These are phyloP conservation scores for Tuber magnatum DNA, from an alignment of 495 filamentous ascomycete genomes.

Conservation along the genomic window DNA sequence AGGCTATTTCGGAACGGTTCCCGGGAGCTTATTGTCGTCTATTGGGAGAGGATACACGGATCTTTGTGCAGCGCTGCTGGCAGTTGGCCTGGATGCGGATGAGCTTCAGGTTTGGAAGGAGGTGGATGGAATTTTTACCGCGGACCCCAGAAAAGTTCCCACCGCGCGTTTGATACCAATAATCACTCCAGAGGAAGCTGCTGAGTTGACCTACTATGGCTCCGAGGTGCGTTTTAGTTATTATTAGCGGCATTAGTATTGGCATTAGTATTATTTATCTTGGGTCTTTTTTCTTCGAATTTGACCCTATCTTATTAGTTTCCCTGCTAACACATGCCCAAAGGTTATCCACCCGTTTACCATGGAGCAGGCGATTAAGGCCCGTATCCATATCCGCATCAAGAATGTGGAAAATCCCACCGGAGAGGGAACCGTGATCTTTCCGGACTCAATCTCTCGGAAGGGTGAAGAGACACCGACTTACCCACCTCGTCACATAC, in stretches of 20 bases:
- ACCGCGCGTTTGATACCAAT: constrained; percentile 66
- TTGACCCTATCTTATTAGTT: background rate
- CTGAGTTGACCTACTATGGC: constrained; percentile 87
- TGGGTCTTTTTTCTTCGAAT: background rate
- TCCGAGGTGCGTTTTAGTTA: constrained; percentile 50
- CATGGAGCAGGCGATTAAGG: constrained; percentile 95
- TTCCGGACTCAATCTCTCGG: constrained; percentile 41
- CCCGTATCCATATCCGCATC: constrained; percentile 76
- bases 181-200: constrained; percentile 81
- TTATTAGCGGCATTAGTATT: background rate
- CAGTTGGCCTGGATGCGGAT: constrained; percentile 66
- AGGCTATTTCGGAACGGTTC: constrained; percentile 83
- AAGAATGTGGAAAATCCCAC: constrained; percentile 97
- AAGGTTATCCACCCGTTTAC: constrained; percentile 95
- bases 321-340: background rate
- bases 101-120: constrained; percentile 93
- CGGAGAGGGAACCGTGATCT: constrained; percentile 79
- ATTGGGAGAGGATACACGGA: constrained; percentile 86
- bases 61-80: constrained; percentile 74
- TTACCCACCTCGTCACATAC: constrained; percentile 31
- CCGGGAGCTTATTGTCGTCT: constrained; percentile 53
- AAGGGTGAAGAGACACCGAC: constrained; percentile 41
- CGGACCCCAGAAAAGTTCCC: constrained; percentile 79
- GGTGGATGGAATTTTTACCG: constrained; percentile 85
- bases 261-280: background rate